These are phyloP conservation scores for Sphaerulina populicola DNA, from an alignment of 2,329 filamentous ascomycete genomes.

Conservation along the genomic window DNA sequence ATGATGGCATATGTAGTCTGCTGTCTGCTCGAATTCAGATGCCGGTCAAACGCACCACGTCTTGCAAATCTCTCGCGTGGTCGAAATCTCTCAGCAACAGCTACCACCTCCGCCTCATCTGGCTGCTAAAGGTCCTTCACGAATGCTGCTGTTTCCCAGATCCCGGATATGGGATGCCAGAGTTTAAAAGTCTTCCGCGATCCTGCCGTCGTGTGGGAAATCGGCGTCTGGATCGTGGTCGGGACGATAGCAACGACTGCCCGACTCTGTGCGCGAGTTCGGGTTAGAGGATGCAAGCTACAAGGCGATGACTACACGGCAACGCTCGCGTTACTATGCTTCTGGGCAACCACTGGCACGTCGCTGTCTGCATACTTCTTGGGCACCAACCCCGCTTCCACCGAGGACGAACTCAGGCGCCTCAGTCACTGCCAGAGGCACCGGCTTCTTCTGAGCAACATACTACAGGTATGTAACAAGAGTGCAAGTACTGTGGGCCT, in stretches of 20 bases:
- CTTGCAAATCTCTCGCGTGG: too few species aligned
- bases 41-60: too few species aligned
- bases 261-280: not conserved
- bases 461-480: not conserved
- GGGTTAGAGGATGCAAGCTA: conserved; percentile 31
- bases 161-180: not conserved
- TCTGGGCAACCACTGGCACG: conserved; percentile 22
- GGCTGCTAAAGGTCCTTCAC: not conserved
- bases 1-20: too few species aligned
- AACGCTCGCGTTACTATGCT: conserved; percentile 30
- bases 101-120: not conserved
- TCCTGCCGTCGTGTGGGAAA: not conserved
- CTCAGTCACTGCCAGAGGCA: not conserved
- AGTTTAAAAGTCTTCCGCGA: not conserved
- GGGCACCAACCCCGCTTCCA: not conserved
- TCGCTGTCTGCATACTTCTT: not conserved
- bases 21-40: too few species aligned
- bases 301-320: conserved; percentile 36
- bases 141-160: not conserved
- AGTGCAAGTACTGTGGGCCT: too few species aligned
- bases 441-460: not conserved
- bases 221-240: not conserved
- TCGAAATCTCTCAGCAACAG: not conserved
- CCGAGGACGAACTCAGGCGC: not conserved
- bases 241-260: not conserved